A percentile compares a stretch with the other conserved stretches of the same genome.
Conservation (phyloP, 768 basidiomycete genomes). For the Exidia glandulosa region DNA sequence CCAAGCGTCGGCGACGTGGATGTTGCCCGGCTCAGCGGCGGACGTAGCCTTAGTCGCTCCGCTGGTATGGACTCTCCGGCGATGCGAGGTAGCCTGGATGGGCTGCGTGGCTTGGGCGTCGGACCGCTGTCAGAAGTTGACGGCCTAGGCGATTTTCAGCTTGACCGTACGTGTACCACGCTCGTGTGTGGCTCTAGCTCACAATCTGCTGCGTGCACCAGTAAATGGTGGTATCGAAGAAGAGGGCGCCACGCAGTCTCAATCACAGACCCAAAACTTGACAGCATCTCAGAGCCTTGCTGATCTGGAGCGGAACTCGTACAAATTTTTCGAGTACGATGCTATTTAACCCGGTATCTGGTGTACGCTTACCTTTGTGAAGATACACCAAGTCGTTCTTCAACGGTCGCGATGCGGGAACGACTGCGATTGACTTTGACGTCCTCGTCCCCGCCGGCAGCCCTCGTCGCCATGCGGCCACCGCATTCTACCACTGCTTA, state of each 20-base stretch:
- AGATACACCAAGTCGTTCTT: conserved; percentile 76
- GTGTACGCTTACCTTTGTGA: conserved; percentile 9
- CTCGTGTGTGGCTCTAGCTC: neutral
- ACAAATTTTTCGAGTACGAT: conserved; percentile 65
- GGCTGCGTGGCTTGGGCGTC: conserved; percentile 25
- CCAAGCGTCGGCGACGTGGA: conserved; percentile 41
- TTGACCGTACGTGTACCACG: neutral
- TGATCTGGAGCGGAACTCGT: conserved; percentile 63
- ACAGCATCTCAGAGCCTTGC: conserved; percentile 28
- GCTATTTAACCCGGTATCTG: neutral
- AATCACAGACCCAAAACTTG: neutral
- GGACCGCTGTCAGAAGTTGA: conserved; percentile 61
- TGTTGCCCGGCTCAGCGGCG: conserved; percentile 33
- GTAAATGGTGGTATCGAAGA: neutral
- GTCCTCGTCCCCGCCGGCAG: conserved; percentile 57
- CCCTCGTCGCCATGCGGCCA: conserved; percentile 66
- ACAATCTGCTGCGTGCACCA: neutral
- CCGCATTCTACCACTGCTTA: conserved; percentile 77
- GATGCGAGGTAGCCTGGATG: too few species aligned
- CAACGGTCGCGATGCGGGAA: conserved; percentile 40
- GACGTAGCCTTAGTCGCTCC: conserved; percentile 19
- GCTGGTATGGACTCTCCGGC: conserved; percentile 12
- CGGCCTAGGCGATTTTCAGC: conserved; percentile 28
- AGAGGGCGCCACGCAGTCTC: neutral
- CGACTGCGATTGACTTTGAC: conserved; percentile 45